Evolutionary conservation across 2,329 filamentous ascomycete genomes (phyloP).

Genomic region (Penicillium nordicum): DNA sequence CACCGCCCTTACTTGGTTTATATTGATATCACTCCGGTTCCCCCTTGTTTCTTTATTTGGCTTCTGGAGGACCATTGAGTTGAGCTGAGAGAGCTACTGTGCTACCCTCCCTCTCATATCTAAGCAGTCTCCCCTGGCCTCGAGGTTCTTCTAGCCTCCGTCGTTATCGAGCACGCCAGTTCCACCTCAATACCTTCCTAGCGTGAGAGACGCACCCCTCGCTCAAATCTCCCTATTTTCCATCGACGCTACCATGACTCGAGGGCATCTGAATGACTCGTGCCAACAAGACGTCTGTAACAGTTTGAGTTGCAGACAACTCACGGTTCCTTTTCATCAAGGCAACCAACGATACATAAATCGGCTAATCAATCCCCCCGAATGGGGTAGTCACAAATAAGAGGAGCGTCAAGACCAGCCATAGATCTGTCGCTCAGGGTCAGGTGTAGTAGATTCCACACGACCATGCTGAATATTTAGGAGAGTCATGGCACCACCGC

Average conservation of each 20-base stretch:
- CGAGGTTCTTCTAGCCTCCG: neutral
- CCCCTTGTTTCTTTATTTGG: neutral
- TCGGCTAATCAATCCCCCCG: neutral
- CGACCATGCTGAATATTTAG: neutral
- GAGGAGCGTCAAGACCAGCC: neutral
- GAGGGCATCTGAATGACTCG: neutral
- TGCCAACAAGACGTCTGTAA: neutral
- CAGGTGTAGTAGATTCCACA: neutral
- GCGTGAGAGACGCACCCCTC: slow-evolving; percentile 12
- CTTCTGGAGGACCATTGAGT: neutral
- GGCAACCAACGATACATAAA: neutral
- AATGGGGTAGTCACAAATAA: neutral
- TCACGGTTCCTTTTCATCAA: neutral
- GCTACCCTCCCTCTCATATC: slow-evolving; percentile 4
- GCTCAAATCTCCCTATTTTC: slow-evolving; percentile 2
- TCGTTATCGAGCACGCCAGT: slow-evolving; percentile 2
- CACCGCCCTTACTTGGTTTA: slow-evolving; percentile 5
- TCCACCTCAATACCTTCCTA: slow-evolving; percentile 9
- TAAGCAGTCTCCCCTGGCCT: neutral
- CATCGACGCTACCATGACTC: neutral
- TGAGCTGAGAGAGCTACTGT: slow-evolving; percentile 6
- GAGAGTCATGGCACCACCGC: too few species aligned
- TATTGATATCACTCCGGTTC: neutral
- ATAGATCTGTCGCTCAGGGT: neutral
- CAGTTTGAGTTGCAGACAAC: neutral